Conservation (phyloP, 140 eudicot species). For the Oenanthe javanica region DNA sequence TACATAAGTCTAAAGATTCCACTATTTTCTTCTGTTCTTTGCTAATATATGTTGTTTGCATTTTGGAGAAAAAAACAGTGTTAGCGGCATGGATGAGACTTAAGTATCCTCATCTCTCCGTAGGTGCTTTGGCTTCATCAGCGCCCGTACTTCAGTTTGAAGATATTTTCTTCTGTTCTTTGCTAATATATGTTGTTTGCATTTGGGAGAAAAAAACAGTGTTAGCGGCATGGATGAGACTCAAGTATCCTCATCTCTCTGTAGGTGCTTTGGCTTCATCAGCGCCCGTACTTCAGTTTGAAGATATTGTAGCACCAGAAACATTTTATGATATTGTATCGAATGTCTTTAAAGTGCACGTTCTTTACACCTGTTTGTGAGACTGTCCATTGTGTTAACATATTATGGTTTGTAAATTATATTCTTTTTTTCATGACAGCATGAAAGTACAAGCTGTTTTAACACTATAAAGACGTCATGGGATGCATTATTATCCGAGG, state of each 20-base stretch:
- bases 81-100: slow-evolving; percentile 97
- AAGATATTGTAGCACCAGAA: slow-evolving; percentile 75
- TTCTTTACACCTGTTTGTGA: slow-evolving; percentile 4
- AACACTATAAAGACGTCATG: slow-evolving; percentile 82
- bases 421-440: slow-evolving; percentile 24
- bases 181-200: background rate
- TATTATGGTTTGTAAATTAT: slow-evolving; percentile 1
- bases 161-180: background rate
- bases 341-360: slow-evolving; percentile 64
- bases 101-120: slow-evolving; percentile 85
- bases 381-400: background rate
- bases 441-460: slow-evolving; percentile 79
- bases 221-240: slow-evolving; percentile 98
- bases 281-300: slow-evolving; percentile 90
- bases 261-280: slow-evolving; percentile 96
- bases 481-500: slow-evolving; percentile 47
- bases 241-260: slow-evolving; percentile 88
- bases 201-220: slow-evolving; percentile 34
- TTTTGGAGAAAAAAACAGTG: slow-evolving; percentile 41
- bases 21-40: background rate
- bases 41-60: background rate
- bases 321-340: slow-evolving; percentile 83
- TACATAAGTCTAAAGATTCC: background rate
- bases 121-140: slow-evolving; percentile 94
- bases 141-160: slow-evolving; percentile 81